Evolutionary conservation across 148 eudicot genomes (phyloP).

Genomic region (Chenopodium formosanum): DNA sequence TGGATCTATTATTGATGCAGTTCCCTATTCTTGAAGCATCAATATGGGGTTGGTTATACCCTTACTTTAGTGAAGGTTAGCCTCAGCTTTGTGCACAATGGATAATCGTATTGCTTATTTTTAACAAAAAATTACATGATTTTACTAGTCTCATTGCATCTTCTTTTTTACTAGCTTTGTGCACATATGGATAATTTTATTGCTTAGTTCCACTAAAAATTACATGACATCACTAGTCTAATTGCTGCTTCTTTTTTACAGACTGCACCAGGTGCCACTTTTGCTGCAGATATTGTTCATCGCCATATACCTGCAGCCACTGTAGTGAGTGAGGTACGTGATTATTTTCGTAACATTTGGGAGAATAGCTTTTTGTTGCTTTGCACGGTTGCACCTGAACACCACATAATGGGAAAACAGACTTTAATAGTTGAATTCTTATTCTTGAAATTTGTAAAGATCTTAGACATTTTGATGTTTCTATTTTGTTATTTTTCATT

Average conservation of each 20-base stretch:
- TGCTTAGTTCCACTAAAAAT: conserved; percentile 10
- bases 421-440: not conserved
- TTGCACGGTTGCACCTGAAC: not conserved
- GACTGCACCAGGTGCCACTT: conserved; percentile 77
- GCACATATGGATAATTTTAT: conserved; percentile 4
- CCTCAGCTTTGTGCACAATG: conserved; percentile 4
- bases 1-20: conserved; percentile 38
- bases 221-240: conserved; percentile 8
- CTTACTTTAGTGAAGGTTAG: conserved; percentile 93
- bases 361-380: not conserved
- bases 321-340: conserved; percentile 81
- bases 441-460: not conserved
- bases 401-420: not conserved
- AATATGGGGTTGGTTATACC: conserved; percentile 98
- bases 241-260: conserved; percentile 32
- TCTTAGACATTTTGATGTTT: not conserved
- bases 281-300: conserved; percentile 80
- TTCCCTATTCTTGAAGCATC: conserved; percentile 93
- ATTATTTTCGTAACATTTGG: not conserved
- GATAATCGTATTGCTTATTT: conserved; percentile 13
- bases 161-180: conserved; percentile 2
- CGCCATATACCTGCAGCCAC: conserved; percentile 88
- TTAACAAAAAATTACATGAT: conserved; percentile 13
- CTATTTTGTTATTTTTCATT: not conserved
- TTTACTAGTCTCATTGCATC: conserved; percentile 14